Evolutionary conservation across 2,329 filamentous ascomycete genomes (phyloP).

Genomic region (Geosmithia morbida): DNA sequence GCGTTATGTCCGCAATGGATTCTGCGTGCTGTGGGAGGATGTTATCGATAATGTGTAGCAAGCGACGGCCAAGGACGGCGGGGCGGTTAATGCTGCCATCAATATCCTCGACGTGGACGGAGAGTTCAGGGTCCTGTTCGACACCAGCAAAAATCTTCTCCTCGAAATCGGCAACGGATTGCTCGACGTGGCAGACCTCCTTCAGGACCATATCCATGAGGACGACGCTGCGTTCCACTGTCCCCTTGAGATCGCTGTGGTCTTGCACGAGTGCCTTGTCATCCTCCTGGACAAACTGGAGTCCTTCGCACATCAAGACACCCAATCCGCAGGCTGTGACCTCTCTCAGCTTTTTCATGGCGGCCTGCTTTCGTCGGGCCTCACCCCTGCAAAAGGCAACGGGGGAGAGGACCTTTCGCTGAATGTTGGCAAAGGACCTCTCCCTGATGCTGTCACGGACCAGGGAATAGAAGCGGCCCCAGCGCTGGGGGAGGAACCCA

Average conservation of each 20-base stretch:
- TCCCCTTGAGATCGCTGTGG: constrained; percentile 46
- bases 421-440: constrained; percentile 55
- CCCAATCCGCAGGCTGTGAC: constrained; percentile 79
- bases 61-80: constrained; percentile 47
- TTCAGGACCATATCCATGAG: constrained; percentile 76
- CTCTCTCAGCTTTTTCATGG: constrained; percentile 57
- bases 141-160: constrained; percentile 50
- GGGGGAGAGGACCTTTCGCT: constrained; percentile 60
- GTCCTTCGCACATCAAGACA: constrained; percentile 72
- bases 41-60: constrained; percentile 53
- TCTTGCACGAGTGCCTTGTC: constrained; percentile 37
- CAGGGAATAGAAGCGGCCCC: constrained; percentile 64
- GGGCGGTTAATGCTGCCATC: constrained; percentile 26
- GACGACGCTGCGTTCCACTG: constrained; percentile 66
- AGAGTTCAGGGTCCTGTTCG: constrained; percentile 44
- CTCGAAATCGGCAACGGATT: constrained; percentile 48
- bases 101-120: constrained; percentile 32
- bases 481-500: constrained; percentile 30
- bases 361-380: constrained; percentile 58
- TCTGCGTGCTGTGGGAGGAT: constrained; percentile 53
- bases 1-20: constrained; percentile 39
- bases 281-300: constrained; percentile 51
- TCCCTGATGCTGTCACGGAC: constrained; percentile 64
- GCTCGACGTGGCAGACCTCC: constrained; percentile 51
- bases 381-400: constrained; percentile 63